Evolutionary conservation across 1,284 basidiomycete species (phyloP).

Genomic region (Fomitopsis palustris): DNA sequence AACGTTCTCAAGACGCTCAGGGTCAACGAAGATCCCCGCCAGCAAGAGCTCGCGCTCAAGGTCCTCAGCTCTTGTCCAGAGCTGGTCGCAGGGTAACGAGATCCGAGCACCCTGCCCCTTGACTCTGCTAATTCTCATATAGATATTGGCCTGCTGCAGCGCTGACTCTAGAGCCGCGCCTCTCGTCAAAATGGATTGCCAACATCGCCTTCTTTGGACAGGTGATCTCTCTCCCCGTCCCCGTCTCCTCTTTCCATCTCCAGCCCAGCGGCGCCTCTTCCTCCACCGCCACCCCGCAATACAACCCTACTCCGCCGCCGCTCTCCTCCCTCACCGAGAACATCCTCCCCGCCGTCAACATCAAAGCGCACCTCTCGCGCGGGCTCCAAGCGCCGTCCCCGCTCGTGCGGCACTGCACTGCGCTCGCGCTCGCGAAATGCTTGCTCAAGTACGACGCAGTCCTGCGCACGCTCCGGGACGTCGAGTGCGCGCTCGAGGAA

Average conservation of each 20-base stretch:
- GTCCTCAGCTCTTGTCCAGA: constrained; percentile 84
- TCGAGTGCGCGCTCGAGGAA: constrained; percentile 61
- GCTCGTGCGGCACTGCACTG: constrained; percentile 83
- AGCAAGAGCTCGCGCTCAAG: constrained; percentile 80
- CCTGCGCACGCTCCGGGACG: constrained; percentile 42
- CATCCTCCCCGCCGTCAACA: constrained; percentile 67
- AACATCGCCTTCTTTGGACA: constrained; percentile 81
- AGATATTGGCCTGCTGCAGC: constrained; percentile 79
- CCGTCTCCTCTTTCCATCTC: constrained; percentile 59
- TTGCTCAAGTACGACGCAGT: constrained; percentile 68
- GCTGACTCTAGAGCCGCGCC: constrained; percentile 80
- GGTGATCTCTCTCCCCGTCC: constrained; percentile 75
- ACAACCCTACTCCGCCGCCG: constrained; percentile 70
- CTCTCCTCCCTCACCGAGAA: constrained; percentile 70
- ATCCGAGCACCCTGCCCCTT: not conserved
- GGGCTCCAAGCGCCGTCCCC: constrained; percentile 69
- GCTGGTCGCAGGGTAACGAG: constrained; percentile 68
- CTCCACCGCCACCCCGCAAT: constrained; percentile 31
- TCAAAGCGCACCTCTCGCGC: constrained; percentile 72
- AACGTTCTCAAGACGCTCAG: constrained; percentile 74
- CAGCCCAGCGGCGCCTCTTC: constrained; percentile 22
- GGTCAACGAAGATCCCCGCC: constrained; percentile 81
- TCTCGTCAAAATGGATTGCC: constrained; percentile 87
- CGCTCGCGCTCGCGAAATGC: constrained; percentile 70
- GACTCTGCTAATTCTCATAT: constrained; percentile 3